Evolutionary conservation across 345 rosid genomes (phyloP).

Genomic region (Capsella bursapastoris): DNA sequence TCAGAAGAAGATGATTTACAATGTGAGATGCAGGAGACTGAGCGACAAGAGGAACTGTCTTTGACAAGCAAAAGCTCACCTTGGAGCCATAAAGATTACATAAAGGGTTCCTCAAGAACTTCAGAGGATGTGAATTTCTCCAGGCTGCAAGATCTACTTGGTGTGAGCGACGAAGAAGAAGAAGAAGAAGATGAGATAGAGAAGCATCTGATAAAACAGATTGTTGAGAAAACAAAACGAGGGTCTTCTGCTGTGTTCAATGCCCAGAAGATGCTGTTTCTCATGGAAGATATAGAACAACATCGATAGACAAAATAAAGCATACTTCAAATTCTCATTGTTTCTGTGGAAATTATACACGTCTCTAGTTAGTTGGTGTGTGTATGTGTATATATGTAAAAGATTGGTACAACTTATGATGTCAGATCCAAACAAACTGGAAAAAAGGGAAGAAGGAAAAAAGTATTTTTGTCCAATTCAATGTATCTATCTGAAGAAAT

Average conservation of each 20-base stretch:
- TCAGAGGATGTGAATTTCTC: conserved; percentile 30
- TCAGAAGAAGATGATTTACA: conserved; percentile 52
- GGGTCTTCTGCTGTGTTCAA: conserved; percentile 70
- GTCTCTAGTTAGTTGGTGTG: conserved; percentile 1
- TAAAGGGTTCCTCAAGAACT: conserved; percentile 24
- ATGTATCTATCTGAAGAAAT: neutral
- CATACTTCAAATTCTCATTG: neutral
- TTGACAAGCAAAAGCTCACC: conserved; percentile 43
- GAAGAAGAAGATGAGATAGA: conserved; percentile 54
- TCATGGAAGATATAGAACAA: conserved; percentile 45
- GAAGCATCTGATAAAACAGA: conserved; percentile 71
- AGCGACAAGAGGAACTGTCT: conserved; percentile 27
- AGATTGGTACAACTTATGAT: conserved; percentile 1
- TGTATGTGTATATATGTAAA: neutral
- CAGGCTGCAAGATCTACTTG: conserved; percentile 42
- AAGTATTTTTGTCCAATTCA: neutral
- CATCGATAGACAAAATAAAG: neutral
- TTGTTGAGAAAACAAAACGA: conserved; percentile 77
- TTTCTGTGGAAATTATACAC: conserved; percentile 8
- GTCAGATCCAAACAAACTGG: conserved; percentile 17
- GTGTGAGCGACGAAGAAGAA: conserved; percentile 46
- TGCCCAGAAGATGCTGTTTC: conserved; percentile 61
- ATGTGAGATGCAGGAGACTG: conserved; percentile 37
- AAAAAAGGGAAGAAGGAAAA: neutral
- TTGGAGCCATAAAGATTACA: conserved; percentile 17